Evolutionary conservation across 768 basidiomycete species (phyloP).

Genomic region (Mycena belliarum): DNA sequence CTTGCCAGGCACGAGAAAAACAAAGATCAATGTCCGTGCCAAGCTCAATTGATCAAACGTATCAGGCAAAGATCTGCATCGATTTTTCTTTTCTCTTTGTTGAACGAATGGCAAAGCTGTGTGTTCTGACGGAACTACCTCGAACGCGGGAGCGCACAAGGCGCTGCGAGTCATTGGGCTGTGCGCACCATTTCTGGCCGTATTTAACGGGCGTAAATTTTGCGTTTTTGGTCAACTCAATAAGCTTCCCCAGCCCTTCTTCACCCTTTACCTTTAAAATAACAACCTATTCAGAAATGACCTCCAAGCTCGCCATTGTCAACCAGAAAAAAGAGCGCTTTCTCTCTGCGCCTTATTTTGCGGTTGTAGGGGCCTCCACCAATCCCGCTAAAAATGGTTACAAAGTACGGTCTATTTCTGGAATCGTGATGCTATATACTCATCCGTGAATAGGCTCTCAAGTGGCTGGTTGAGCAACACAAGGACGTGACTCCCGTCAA

Average conservation of each 20-base stretch:
- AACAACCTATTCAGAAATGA: neutral
- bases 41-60: neutral
- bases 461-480: conserved; percentile 49
- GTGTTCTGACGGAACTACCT: conserved; percentile 6
- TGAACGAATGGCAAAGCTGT: conserved; percentile 1
- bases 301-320: neutral
- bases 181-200: too few relatives aligned
- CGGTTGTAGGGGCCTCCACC: neutral
- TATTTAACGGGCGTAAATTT: neutral
- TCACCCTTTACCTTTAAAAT: too few relatives aligned
- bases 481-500: conserved; percentile 55
- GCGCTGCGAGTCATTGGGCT: conserved; percentile 7
- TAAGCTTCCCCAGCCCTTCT: neutral
- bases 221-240: neutral
- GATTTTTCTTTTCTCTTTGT: neutral
- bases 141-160: conserved; percentile 6
- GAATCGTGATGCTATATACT: neutral
- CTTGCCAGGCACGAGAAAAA: too few relatives aligned
- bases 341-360: neutral
- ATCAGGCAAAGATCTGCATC: conserved; percentile 2
- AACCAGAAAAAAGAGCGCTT: neutral
- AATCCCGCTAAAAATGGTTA: neutral
- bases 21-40: neutral
- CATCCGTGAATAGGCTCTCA: conserved; percentile 40
- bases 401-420: neutral